Evolutionary conservation across 768 basidiomycete genomes (phyloP), one percentile per base, ranked within the genome.

Genomic region (Dacryopinax primogenitus): DNA sequence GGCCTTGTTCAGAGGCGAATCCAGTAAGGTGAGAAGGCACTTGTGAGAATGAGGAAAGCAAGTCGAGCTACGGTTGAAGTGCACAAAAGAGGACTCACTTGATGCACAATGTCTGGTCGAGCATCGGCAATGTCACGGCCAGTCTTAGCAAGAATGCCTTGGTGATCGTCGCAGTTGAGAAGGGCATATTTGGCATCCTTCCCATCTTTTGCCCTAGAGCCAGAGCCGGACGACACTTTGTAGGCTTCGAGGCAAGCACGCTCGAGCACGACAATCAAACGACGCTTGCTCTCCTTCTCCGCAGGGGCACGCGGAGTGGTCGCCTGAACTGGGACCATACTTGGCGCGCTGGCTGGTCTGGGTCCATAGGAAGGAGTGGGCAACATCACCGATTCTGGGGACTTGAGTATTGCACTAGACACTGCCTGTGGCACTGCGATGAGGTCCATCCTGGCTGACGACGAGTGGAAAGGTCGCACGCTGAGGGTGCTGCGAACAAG

Each of bases 111-210:
- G 77, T 98, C 96, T 1, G 96, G 96, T 68, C 96, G 80, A n/a
- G 96, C 96, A 77, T 98, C 94, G 16, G 96, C 96, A 67, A 98
- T 98, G 76, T 99, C 96, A 73, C 95, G 83, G 16, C 93, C 92
- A 0, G 92, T 96, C 76, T 96, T 98, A 3, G 96, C 95, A 67
- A 99, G 80, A 70, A 99, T 96, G 64, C 95, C 95, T 74, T 99
- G 96, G 76, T 97, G 96, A 70, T 98, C 96, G 74, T 98, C 96
- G 75, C 96, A 98, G 76, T 99, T 99, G 69, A 99, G 76, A 66
- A 99, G 78, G 9, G 93, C 93, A 76, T 97, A 98, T 77, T 97
- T 97, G 66, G 90, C 92, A 66, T 95, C 93, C 72, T 76, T 74
- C 15, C 63, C 62, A 33, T 33, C 70, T 63, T 68, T 65, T 70